Conservation (phyloP, 2,329 filamentous ascomycete genomes). For the Tolypocladium nubicola region DNA sequence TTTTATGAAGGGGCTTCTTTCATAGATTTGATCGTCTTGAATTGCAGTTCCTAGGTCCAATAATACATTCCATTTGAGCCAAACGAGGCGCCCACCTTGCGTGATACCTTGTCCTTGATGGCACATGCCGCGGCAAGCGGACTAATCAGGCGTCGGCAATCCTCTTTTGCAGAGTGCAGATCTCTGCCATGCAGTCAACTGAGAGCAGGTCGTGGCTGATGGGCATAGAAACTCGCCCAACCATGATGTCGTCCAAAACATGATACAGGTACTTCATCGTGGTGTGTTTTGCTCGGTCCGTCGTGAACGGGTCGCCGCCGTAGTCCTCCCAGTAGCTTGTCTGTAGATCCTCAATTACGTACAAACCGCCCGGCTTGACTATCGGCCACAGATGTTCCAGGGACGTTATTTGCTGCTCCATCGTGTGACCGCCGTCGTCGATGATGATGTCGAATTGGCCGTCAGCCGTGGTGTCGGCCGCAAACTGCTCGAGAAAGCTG, state of each 20-base stretch:
- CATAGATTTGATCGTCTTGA: not conserved
- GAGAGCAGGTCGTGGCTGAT: conserved; percentile 13
- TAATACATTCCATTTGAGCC: not conserved
- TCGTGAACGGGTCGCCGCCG: conserved; percentile 12
- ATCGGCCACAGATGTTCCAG: conserved; percentile 23
- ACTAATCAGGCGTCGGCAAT: not conserved
- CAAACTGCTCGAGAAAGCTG: conserved; percentile 23
- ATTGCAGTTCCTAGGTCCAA: not conserved
- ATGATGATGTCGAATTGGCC: conserved; percentile 26
- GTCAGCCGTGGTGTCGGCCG: conserved; percentile 17
- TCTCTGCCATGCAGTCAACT: conserved; percentile 18
- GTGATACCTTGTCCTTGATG: not conserved
- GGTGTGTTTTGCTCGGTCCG: conserved; percentile 11
- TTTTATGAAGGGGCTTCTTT: conserved; percentile 37
- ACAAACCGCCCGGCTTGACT: conserved; percentile 23
- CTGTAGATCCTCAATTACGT: conserved; percentile 23
- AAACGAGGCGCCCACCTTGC: not conserved
- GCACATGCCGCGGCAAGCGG: not conserved
- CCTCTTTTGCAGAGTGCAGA: conserved; percentile 18
- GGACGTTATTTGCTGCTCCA: conserved; percentile 25
- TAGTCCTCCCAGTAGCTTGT: conserved; percentile 15
- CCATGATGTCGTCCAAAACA: conserved; percentile 15
- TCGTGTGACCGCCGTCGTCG: conserved; percentile 26
- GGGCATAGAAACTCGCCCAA: conserved; percentile 7
- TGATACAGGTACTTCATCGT: conserved; percentile 16